These are phyloP conservation scores for Kwoniella shivajii DNA, from an alignment of 1,284 basidiomycete genomes.

Conservation along the genomic window DNA sequence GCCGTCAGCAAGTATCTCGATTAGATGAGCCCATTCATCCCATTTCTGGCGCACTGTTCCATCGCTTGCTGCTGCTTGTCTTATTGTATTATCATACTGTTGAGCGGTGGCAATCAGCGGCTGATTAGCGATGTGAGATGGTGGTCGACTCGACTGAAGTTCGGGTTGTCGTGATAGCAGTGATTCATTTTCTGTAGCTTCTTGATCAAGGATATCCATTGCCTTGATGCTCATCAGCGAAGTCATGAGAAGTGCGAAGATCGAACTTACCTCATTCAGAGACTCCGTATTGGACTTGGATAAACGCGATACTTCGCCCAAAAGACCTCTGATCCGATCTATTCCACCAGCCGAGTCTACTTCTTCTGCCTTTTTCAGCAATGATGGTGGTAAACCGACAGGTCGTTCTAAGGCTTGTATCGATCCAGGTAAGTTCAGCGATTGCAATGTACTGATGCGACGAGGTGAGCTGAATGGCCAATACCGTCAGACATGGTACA, in stretches of 20 bases:
- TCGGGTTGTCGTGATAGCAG: constrained; percentile 56
- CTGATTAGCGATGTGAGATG: constrained; percentile 77
- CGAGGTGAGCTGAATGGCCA: constrained; percentile 8
- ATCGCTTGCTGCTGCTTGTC: constrained; percentile 73
- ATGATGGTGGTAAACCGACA: constrained; percentile 81
- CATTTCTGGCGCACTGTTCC: constrained; percentile 75
- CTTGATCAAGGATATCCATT: constrained; percentile 82
- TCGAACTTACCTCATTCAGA: constrained; percentile 68
- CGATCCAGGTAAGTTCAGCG: constrained; percentile 78
- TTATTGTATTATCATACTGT: constrained; percentile 71
- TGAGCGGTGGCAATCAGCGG: constrained; percentile 70
- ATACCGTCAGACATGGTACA: not conserved
- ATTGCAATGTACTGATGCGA: constrained; percentile 64
- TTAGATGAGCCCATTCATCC: constrained; percentile 79
- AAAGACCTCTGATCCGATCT: constrained; percentile 67
- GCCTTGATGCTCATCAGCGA: constrained; percentile 59
- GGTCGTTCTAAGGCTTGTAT: constrained; percentile 86
- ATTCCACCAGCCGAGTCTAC: constrained; percentile 77
- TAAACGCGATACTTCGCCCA: constrained; percentile 73
- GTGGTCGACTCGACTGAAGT: constrained; percentile 56
- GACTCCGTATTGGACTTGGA: constrained; percentile 65
- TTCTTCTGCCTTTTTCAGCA: constrained; percentile 84
- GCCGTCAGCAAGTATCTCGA: constrained; percentile 69
- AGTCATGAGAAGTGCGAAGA: not conserved
- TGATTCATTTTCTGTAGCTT: constrained; percentile 81